A percentile compares a stretch with the other conserved stretches of the same genome.
Conservation (phyloP, 2,329 filamentous ascomycete genomes). For the Pleomassaria siparia region DNA sequence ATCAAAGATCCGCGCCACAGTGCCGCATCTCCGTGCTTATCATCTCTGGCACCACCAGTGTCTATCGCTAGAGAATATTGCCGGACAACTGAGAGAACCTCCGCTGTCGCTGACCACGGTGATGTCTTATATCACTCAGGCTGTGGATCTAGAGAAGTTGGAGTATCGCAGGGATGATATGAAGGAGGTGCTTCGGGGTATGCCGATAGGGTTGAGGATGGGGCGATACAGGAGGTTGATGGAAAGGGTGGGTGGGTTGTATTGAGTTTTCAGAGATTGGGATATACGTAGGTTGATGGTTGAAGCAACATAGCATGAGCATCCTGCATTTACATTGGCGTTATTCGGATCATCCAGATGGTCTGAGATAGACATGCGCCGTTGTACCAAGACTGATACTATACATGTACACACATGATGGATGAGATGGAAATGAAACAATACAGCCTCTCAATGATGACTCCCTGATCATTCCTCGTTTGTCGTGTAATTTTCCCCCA, state of each 20-base stretch:
- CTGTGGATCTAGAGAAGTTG: conserved; percentile 30
- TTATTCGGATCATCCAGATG: no score
- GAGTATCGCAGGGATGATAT: conserved; percentile 25
- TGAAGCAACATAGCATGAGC: no score
- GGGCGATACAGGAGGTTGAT: conserved; percentile 29
- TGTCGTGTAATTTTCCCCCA: no score
- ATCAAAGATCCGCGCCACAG: conserved; percentile 32
- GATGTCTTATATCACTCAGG: conserved; percentile 31
- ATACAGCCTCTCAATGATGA: no score
- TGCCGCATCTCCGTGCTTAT: conserved; percentile 36
- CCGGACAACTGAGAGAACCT: conserved; percentile 28
- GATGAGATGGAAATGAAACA: no score
- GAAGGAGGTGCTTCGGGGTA: conserved; percentile 18
- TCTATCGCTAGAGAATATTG: conserved; percentile 24
- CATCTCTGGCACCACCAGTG: conserved; percentile 36
- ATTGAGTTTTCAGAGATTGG: neutral
- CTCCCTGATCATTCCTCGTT: no score
- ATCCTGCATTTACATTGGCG: no score
- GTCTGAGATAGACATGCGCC: no score
- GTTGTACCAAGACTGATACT: no score
- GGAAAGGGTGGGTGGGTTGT: conserved; percentile 17
- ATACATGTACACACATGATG: no score
- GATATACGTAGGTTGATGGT: neutral
- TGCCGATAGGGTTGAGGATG: conserved; percentile 26
- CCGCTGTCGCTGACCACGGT: conserved; percentile 33